These are phyloP conservation scores for Stevia rebaudiana DNA, from an alignment of 140 eudicot species.

Conservation along the genomic window DNA sequence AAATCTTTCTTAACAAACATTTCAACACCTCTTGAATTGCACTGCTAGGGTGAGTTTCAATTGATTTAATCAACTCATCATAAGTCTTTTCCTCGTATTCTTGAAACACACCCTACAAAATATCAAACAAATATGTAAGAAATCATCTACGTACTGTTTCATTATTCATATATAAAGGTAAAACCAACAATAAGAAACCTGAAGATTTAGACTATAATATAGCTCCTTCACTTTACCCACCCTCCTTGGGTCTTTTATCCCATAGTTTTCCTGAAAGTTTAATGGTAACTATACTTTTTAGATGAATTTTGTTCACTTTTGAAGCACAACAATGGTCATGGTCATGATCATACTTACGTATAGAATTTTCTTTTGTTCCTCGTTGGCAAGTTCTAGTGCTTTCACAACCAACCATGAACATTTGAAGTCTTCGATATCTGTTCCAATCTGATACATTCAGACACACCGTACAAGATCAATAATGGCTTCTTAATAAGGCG, in stretches of 20 bases:
- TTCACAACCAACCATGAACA: constrained; percentile 83
- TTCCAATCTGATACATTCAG: constrained; percentile 31
- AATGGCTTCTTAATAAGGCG: not conserved
- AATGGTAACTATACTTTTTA: too few relatives aligned
- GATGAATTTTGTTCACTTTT: too few relatives aligned
- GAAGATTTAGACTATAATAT: constrained; percentile 51
- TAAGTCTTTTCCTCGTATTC: constrained; percentile 61
- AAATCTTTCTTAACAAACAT: constrained; percentile 64
- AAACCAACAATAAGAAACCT: constrained; percentile 33
- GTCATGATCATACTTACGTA: not conserved
- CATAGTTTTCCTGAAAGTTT: constrained; percentile 53
- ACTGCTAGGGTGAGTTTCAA: constrained; percentile 64
- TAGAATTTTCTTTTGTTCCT: not conserved
- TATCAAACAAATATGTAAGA: not conserved
- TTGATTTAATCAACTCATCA: constrained; percentile 47
- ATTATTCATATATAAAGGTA: not conserved
- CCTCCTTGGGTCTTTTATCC: constrained; percentile 45
- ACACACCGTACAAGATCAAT: not conserved
- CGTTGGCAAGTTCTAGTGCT: constrained; percentile 42
- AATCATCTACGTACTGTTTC: too few relatives aligned
- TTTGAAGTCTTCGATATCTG: constrained; percentile 57
- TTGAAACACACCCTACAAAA: constrained; percentile 48
- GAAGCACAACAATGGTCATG: too few relatives aligned
- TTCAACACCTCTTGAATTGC: constrained; percentile 22
- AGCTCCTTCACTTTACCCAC: constrained; percentile 59